Base-by-base conservation (phyloP, 176 grass and related monocot genomes). In the Cenchrus purpureus region DNA sequence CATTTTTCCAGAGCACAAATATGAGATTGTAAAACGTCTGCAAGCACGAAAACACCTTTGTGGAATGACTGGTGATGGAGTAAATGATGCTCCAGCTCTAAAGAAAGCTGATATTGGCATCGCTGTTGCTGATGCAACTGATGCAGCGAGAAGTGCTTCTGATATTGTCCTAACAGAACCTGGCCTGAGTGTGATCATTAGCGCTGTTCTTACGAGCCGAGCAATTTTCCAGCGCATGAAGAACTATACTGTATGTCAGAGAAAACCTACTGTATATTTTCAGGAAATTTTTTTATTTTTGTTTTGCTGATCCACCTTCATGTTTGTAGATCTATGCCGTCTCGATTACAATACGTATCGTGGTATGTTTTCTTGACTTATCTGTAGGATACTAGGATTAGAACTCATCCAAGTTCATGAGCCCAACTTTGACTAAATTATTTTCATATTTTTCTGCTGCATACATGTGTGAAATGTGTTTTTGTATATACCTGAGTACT, bases 291-390 rank as follows among this genome's bases (percentile, higher is more conserved):
- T 32, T 8, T 13, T 25, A 25, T 12, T 25, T 44, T 28, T 55
- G 16, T 81, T 81, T 49, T 69, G 1, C 82, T 84, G 3, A 76
- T 56, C 8, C 12, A 29, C 15, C 48, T 84, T 17, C 1, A 55
- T 67, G 20, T 73, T 65, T 57, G 37, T 83, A 91, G 89, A 91
- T 91, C 12, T 91, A 87, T 77, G 89, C 89, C 13, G 81, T 91
- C 15, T 91, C 89, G 4, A 91, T 91, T 40, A 91, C 89, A 49
- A 87, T 87, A 40, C 85, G 89, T 81, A 91, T 91, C 12, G 85
- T 91, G 76, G 89, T 91, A 84, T 49, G 89, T 76, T 83, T 69
- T 49, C 45, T 61, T 70, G 19, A 40, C 29, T 6, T 14, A 0
- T 55, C 44, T 66, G 19, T 48, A n/a, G 31, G 31, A 32, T 32